Evolutionary conservation across 768 basidiomycete genomes (phyloP).

Genomic region (Tylopilus plumbeoviolaceoides): DNA sequence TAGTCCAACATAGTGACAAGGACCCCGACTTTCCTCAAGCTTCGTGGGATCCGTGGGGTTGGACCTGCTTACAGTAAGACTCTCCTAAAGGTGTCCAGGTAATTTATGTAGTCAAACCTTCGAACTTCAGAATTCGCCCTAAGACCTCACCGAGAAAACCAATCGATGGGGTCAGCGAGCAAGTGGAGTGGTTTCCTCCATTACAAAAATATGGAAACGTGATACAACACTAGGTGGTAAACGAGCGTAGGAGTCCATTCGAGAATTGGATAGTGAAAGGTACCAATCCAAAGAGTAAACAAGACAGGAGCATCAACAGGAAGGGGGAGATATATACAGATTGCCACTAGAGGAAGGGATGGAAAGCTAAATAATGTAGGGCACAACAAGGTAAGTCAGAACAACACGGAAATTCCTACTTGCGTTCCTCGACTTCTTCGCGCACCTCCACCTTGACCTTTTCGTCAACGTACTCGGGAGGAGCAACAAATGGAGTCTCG

Average conservation of each 20-base stretch:
- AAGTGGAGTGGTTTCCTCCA: constrained; percentile 1
- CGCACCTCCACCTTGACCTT: constrained; percentile 33
- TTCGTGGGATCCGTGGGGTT: too few relatives aligned
- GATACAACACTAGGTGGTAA: constrained; percentile 19
- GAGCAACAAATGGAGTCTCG: constrained; percentile 46
- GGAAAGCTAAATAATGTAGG: not conserved
- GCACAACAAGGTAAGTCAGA: not conserved
- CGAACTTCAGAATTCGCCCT: too few relatives aligned
- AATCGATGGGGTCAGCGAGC: too few relatives aligned
- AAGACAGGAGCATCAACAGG: not conserved
- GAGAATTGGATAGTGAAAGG: not conserved
- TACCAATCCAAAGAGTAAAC: constrained; percentile 1
- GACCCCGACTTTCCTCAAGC: too few relatives aligned
- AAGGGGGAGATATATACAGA: too few relatives aligned
- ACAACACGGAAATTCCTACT: constrained; percentile 9
- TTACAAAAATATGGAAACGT: not conserved
- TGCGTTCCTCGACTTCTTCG: constrained; percentile 11
- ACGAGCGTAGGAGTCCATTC: constrained; percentile 20
- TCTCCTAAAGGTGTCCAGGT: too few relatives aligned
- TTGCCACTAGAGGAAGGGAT: constrained; percentile 7
- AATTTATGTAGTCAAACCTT: too few relatives aligned
- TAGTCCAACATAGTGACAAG: too few relatives aligned
- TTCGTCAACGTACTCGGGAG: constrained; percentile 60
- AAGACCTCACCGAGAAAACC: too few relatives aligned
- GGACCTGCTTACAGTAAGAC: too few relatives aligned